Evolutionary conservation across 2,329 filamentous ascomycete genomes (phyloP).

Genomic region (Hypomyces perniciosus): DNA sequence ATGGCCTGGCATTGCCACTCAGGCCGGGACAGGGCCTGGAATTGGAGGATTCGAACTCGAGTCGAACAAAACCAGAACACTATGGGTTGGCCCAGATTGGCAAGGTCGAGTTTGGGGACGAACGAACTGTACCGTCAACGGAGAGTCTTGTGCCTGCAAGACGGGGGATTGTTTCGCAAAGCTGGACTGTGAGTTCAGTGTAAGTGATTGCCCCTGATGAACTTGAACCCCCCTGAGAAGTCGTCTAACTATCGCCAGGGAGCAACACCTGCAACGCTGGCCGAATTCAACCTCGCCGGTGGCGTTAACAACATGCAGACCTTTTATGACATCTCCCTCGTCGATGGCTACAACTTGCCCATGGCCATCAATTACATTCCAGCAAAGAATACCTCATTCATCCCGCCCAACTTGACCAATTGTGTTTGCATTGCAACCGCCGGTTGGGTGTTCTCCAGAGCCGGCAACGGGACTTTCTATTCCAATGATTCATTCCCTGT

Average conservation of each 20-base stretch:
- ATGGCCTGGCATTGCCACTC: constrained; percentile 71
- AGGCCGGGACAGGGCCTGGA: constrained; percentile 62
- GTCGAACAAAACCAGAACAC: constrained; percentile 49
- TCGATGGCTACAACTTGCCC: constrained; percentile 79
- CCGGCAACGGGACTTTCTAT: constrained; percentile 50
- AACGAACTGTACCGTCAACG: constrained; percentile 74
- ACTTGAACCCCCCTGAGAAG: neutral
- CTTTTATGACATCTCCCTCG: constrained; percentile 80
- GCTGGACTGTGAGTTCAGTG: constrained; percentile 62
- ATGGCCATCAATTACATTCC: constrained; percentile 57
- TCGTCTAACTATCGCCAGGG: constrained; percentile 44
- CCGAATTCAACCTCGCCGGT: constrained; percentile 72
- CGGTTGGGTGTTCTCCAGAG: constrained; percentile 51
- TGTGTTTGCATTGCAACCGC: constrained; percentile 68
- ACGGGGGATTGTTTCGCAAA: constrained; percentile 73
- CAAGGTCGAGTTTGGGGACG: constrained; percentile 77
- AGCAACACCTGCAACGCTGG: constrained; percentile 66
- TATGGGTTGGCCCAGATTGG: constrained; percentile 69
- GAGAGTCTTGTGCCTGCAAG: constrained; percentile 59
- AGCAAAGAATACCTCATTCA: constrained; percentile 55
- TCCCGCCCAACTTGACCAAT: constrained; percentile 72
- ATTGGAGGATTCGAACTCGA: constrained; percentile 63
- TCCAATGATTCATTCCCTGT: constrained; percentile 62
- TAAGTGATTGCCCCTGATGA: constrained; percentile 34
- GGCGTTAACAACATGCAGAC: constrained; percentile 55